Evolutionary conservation across 2,329 filamentous ascomycete species (phyloP).

Genomic region (Microdochium nivale): DNA sequence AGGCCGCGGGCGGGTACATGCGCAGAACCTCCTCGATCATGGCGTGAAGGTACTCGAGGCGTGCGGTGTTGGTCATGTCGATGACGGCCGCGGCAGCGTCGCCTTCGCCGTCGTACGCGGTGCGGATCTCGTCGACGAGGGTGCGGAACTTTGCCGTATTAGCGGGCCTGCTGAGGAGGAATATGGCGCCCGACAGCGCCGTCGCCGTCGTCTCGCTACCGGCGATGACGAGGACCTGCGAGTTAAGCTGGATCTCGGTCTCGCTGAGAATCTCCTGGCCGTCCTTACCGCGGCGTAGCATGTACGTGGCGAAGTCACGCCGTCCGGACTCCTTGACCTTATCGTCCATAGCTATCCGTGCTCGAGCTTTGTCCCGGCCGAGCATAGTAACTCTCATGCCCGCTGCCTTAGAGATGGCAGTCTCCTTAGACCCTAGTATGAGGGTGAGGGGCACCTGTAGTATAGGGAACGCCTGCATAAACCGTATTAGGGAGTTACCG

Average conservation of each 20-base stretch:
- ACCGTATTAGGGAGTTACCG: neutral
- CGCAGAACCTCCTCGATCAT: slow-evolving; percentile 25
- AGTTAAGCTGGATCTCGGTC: neutral
- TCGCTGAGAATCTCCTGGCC: neutral
- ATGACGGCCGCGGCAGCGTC: no score
- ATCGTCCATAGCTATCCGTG: slow-evolving; percentile 62
- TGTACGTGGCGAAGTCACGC: no score
- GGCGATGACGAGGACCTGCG: slow-evolving; percentile 27
- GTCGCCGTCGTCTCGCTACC: slow-evolving; percentile 41
- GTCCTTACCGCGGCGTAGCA: slow-evolving; percentile 53
- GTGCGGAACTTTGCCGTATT: slow-evolving; percentile 24
- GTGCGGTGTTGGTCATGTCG: slow-evolving; percentile 19
- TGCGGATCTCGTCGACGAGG: slow-evolving; percentile 30
- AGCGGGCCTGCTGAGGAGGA: slow-evolving; percentile 37
- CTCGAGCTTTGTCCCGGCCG: slow-evolving; percentile 62
- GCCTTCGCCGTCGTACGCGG: slow-evolving; percentile 37
- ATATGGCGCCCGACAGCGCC: slow-evolving; percentile 25
- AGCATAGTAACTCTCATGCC: no score
- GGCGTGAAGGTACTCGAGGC: slow-evolving; percentile 22
- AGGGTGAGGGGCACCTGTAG: neutral
- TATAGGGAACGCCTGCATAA: neutral
- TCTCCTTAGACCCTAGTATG: neutral
- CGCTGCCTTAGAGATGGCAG: no score
- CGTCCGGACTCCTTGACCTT: slow-evolving; percentile 38
- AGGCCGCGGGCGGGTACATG: slow-evolving; percentile 17